A percentile compares a stretch with the other conserved stretches of the same genome.
Conservation (phyloP, 75 land plant species). For the Sequoiadendron giganteum region DNA sequence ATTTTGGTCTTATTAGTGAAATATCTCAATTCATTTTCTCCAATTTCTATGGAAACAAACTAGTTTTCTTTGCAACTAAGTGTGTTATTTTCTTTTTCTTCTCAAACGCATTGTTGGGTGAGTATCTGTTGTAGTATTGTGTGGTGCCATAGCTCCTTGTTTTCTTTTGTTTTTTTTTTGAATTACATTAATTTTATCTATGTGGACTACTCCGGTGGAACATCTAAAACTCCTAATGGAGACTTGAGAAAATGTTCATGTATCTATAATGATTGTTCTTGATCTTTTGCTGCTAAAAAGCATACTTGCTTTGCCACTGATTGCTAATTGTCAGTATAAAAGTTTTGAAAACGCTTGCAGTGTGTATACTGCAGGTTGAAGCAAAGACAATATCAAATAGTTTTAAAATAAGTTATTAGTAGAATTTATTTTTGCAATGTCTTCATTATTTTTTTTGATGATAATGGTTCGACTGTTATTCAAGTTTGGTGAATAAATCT, state of each 20-base stretch:
- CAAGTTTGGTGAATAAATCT: not conserved
- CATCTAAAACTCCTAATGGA: not conserved
- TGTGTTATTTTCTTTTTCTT: constrained; percentile 3
- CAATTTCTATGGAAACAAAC: not conserved
- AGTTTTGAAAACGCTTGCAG: not conserved
- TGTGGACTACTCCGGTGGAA: not conserved
- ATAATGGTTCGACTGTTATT: not conserved
- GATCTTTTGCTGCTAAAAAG: not conserved
- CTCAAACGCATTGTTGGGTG: not conserved
- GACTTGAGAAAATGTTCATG: not conserved
- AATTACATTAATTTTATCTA: too few relatives aligned
- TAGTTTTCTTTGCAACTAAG: not conserved
- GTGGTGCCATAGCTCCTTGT: not conserved
- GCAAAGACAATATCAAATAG: not conserved
- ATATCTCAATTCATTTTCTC: not conserved
- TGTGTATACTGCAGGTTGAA: not conserved
- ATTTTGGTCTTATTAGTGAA: not conserved
- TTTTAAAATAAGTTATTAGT: too few relatives aligned
- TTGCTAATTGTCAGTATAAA: not conserved
- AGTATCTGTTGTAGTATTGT: not conserved
- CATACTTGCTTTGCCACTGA: not conserved
- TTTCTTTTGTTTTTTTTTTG: not conserved
- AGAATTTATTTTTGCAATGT: too few relatives aligned
- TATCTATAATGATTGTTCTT: not conserved
- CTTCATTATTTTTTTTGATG: too few relatives aligned